Percentiles rank a stretch among this genome's conserved stretches.
Conservation (phyloP, 1,139 yeast genomes). For the Pichia sp. region DNA sequence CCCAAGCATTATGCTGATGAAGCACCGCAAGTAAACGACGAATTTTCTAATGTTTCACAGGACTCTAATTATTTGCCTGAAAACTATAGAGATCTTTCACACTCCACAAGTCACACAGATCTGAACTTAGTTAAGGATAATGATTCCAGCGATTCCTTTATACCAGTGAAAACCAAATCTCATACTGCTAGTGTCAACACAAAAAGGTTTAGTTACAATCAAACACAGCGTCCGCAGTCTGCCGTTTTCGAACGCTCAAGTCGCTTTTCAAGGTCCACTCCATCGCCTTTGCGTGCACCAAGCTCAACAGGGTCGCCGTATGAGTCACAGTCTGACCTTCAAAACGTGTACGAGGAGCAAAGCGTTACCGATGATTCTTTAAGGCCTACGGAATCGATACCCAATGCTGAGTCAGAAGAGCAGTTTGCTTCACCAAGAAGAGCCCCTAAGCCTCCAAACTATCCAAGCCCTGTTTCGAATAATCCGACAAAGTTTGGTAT, state of each 20-base stretch:
- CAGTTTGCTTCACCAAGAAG: conserved; percentile 56
- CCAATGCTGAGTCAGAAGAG: conserved; percentile 5
- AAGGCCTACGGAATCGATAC: background rate
- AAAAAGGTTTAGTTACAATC: conserved; percentile 11
- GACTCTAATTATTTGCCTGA: background rate
- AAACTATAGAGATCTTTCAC: background rate
- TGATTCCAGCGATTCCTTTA: conserved; percentile 1
- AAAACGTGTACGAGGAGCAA: background rate
- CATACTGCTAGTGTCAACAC: background rate
- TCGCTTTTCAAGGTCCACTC: conserved; percentile 1
- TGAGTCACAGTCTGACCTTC: conserved; percentile 2
- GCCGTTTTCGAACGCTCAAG: conserved; percentile 2
- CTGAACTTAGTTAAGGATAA: background rate
- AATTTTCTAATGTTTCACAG: background rate
- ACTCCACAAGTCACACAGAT: conserved; percentile 1
- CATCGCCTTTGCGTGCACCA: background rate
- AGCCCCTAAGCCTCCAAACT: conserved; percentile 57
- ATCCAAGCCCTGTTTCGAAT: conserved; percentile 42
- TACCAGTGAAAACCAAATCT: conserved; percentile 12
- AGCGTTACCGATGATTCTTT: background rate
- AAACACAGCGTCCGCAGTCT: conserved; percentile 8
- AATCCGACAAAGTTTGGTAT: conserved; percentile 31
- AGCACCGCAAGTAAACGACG: background rate
- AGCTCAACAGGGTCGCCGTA: background rate
- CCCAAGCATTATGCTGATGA: background rate